Evolutionary conservation across 768 basidiomycete genomes (phyloP).

Genomic region (Hemileccinum impolitum): DNA sequence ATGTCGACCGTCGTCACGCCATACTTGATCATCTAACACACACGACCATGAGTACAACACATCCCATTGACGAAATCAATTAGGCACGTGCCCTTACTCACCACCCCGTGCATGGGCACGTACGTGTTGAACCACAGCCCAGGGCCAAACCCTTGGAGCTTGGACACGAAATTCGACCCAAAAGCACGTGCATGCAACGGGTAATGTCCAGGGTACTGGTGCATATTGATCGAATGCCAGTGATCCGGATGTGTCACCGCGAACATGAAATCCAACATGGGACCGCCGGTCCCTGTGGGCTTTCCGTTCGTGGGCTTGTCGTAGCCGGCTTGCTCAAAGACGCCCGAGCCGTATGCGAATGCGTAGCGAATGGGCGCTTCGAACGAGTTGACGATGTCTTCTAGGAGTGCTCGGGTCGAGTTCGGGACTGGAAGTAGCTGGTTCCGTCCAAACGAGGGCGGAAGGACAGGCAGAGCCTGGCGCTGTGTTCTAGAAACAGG

Average conservation of each 20-base stretch:
- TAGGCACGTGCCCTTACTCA: slow-evolving; percentile 41
- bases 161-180: slow-evolving; percentile 80
- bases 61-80: neutral
- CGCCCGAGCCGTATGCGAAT: slow-evolving; percentile 95
- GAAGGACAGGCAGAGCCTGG: slow-evolving; percentile 50
- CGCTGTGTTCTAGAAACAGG: slow-evolving; percentile 24
- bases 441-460: slow-evolving; percentile 74
- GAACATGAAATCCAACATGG: slow-evolving; percentile 96
- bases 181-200: slow-evolving; percentile 81
- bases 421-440: slow-evolving; percentile 78
- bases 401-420: slow-evolving; percentile 75
- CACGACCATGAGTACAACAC: neutral
- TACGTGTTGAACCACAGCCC: slow-evolving; percentile 97
- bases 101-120: slow-evolving; percentile 78
- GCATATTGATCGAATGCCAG: slow-evolving; percentile 95
- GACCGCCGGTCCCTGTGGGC: slow-evolving; percentile 38
- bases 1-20: slow-evolving; percentile 91
- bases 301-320: slow-evolving; percentile 23
- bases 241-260: slow-evolving; percentile 91
- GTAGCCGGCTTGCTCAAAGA: slow-evolving; percentile 91
- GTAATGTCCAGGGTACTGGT: slow-evolving; percentile 89
- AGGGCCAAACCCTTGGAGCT: slow-evolving; percentile 70
- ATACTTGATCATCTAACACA: slow-evolving; percentile 84
- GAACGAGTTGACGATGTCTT: slow-evolving; percentile 75
- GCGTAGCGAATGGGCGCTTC: slow-evolving; percentile 94